A percentile compares a stretch with the other conserved stretches of the same genome.
Conservation (phyloP, 179 eudicot genomes). For the Sideroxylon spinosum region DNA sequence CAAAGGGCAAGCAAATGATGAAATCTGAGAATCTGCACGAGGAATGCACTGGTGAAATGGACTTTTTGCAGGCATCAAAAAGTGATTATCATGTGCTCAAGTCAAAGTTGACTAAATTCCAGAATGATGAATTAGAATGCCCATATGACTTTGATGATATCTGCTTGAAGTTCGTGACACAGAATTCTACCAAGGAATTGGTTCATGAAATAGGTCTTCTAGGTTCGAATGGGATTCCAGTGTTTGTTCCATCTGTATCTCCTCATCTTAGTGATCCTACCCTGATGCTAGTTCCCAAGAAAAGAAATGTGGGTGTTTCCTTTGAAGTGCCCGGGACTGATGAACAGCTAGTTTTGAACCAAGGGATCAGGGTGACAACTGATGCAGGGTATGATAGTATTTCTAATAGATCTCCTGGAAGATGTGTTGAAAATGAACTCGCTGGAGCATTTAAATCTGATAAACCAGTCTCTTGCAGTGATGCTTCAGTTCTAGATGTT, state of each 20-base stretch:
- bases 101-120: constrained; percentile 26
- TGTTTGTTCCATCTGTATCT: constrained; percentile 40
- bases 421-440: constrained; percentile 11
- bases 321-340: constrained; percentile 18
- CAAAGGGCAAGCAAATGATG: constrained; percentile 18
- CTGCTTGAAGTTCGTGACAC: constrained; percentile 46
- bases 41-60: constrained; percentile 15
- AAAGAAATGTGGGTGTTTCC: constrained; percentile 13
- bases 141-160: constrained; percentile 50
- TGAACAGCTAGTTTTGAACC: constrained; percentile 24
- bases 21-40: constrained; percentile 21
- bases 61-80: constrained; percentile 26
- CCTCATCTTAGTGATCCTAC: constrained; percentile 43
- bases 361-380: constrained; percentile 16
- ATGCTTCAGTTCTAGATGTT: constrained; percentile 17
- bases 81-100: constrained; percentile 22
- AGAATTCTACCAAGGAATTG: constrained; percentile 51
- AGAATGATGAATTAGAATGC: constrained; percentile 31
- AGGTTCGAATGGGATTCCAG: constrained; percentile 48
- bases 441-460: constrained; percentile 20
- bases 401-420: constrained; percentile 21
- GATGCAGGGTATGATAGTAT: constrained; percentile 18
- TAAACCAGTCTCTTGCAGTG: constrained; percentile 9
- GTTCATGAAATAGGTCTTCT: constrained; percentile 53
- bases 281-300: constrained; percentile 25